Conservation (phyloP, 2,329 filamentous ascomycete species). For the Verticillium alfalfae region DNA sequence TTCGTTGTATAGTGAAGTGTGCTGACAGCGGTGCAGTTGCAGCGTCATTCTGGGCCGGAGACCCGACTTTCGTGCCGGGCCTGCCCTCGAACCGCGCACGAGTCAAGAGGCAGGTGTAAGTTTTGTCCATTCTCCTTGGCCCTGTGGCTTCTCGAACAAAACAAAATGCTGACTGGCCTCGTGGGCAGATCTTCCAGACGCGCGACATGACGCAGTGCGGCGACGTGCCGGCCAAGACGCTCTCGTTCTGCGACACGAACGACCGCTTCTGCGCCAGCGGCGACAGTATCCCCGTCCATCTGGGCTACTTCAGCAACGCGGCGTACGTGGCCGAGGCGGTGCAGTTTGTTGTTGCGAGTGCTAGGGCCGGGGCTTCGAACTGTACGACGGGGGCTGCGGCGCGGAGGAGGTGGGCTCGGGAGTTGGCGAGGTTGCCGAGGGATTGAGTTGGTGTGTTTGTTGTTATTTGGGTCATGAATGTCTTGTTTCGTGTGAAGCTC, state of each 20-base stretch:
- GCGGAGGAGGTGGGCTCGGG: not conserved
- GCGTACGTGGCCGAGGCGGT: not conserved
- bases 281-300: slow-evolving; percentile 19
- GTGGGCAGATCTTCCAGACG: slow-evolving; percentile 27
- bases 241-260: slow-evolving; percentile 34
- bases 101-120: slow-evolving; percentile 30
- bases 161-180: not conserved
- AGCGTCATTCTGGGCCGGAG: slow-evolving; percentile 32
- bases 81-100: slow-evolving; percentile 27
- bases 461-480: not conserved
- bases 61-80: slow-evolving; percentile 31
- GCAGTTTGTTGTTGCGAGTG: not conserved
- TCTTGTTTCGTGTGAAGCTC: not conserved
- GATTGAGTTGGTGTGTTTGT: not conserved
- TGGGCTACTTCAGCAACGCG: slow-evolving; percentile 24
- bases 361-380: not conserved
- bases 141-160: not conserved
- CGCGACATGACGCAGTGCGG: slow-evolving; percentile 25
- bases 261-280: slow-evolving; percentile 34
- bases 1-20: not conserved
- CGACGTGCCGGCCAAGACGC: slow-evolving; percentile 25
- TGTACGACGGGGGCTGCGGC: not conserved
- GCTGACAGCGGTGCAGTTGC: slow-evolving; percentile 22
- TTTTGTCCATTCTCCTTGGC: slow-evolving; percentile 4
- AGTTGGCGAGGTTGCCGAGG: not conserved